Evolutionary conservation across 805 yeast genomes (phyloP).

Genomic region (Dipodascopsis uninucleata): DNA sequence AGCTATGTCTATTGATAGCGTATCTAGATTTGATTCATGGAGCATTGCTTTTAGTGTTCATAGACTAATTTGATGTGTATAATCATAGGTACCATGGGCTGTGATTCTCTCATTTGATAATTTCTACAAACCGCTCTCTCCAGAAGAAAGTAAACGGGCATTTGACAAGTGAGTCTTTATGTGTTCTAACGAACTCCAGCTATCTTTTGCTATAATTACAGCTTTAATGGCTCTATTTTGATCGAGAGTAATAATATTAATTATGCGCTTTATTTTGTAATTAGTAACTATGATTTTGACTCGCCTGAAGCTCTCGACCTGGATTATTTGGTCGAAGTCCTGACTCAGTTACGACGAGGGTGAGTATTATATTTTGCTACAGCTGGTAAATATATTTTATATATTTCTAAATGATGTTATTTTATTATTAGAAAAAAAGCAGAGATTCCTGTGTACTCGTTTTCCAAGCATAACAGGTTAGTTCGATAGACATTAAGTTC

Average conservation of each 20-base stretch:
- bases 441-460: slow-evolving; percentile 67
- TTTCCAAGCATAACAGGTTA: slow-evolving; percentile 48
- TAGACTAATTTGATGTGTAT: background rate
- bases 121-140: slow-evolving; percentile 72
- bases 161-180: slow-evolving; percentile 40
- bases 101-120: slow-evolving; percentile 85
- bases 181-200: too few relatives aligned
- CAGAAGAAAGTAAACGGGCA: slow-evolving; percentile 60
- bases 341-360: slow-evolving; percentile 68
- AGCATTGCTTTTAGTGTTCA: background rate
- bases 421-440: slow-evolving; percentile 39
- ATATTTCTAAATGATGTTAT: background rate
- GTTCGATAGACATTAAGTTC: background rate
- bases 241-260: too few relatives aligned
- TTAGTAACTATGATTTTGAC: slow-evolving; percentile 78
- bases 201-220: background rate
- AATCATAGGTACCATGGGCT: slow-evolving; percentile 85
- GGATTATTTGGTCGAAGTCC: slow-evolving; percentile 62
- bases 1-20: too few relatives aligned
- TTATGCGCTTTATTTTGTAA: background rate
- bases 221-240: background rate
- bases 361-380: slow-evolving; percentile 1
- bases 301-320: slow-evolving; percentile 79
- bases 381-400: background rate
- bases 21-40: too few relatives aligned